Conservation (phyloP, 768 basidiomycete species). For the Calocybe gangraenosa region DNA sequence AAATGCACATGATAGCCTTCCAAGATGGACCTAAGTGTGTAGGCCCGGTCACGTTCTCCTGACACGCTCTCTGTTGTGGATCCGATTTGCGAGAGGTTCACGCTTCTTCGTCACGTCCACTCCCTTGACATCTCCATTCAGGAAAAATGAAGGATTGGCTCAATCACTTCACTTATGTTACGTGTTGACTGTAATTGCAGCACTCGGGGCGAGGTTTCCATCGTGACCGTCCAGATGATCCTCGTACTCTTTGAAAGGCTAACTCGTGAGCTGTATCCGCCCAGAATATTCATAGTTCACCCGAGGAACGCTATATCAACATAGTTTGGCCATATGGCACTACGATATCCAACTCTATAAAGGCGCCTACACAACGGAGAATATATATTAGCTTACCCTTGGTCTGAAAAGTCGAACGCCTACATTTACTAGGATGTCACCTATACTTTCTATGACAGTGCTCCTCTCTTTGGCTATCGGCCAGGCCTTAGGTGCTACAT, state of each 20-base stretch:
- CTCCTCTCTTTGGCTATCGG: constrained; percentile 13
- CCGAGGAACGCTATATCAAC: neutral
- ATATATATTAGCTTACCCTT: too few species aligned
- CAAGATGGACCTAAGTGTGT: neutral
- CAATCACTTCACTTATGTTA: neutral
- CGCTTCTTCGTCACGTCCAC: neutral
- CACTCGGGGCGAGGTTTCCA: neutral
- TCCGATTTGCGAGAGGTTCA: constrained; percentile 2
- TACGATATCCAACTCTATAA: neutral
- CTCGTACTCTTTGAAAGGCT: neutral
- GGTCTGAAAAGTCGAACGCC: too few species aligned
- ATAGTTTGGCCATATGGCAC: neutral
- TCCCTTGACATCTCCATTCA: neutral
- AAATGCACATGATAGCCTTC: constrained; percentile 6
- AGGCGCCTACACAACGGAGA: neutral
- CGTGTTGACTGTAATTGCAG: constrained; percentile 1
- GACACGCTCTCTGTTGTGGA: neutral
- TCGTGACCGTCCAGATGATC: constrained; percentile 11
- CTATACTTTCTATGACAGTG: neutral
- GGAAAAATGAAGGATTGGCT: neutral
- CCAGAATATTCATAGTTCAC: neutral
- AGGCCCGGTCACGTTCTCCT: constrained; percentile 3
- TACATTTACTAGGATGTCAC: neutral
- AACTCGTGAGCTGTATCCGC: neutral
- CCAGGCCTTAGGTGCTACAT: constrained; percentile 38